Evolutionary conservation across 257 asterid genomes (phyloP), one percentile per base, ranked within the genome.

Genomic region (Knoxia roxburghii): DNA sequence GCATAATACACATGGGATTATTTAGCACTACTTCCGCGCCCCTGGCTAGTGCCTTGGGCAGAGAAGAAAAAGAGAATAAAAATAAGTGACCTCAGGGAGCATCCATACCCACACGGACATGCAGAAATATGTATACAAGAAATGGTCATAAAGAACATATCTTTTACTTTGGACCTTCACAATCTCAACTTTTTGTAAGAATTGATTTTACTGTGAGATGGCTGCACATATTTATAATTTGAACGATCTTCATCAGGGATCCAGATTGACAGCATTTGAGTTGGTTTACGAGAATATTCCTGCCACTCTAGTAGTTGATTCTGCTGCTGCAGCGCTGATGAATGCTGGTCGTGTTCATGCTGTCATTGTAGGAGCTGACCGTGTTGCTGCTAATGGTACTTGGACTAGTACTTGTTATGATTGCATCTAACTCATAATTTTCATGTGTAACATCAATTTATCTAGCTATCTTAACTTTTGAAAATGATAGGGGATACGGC

Each of bases 241-340:
- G 33, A 32, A 5, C 0, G 0, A 30, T 33, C 32, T 23, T 46
- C 52, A 17, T 69, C 86, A 90, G 97, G 98, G 98, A 55, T 93
- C 98, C 63, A 88, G 99, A 76, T 81, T 93, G 72, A 93, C 98
- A 32, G 98, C 98, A 61, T 93, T 87, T 67, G 98, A 90, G 76
- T 77, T 93, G 76, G 97, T 93, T 71, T 95, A 88, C 61, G 98
- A 93, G 54, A 85, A 86, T 21, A 90, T 93, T 57, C 98, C 98
- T 12, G 94, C 97, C 58, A 90, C 96, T 67, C 85, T 90, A 51
- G 84, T 88, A 73, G 96, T 95, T 41, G 98, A 93, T 85, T 93
- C 98, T 69, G 98, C 98, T 40, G 98, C 96, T 11, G 97, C 97
- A 49, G 96, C 98, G 18, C 70, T 93, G 51, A 90, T 93, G 97